Base-by-base conservation (phyloP, 2,329 filamentous ascomycete species). In the Nothomitra cinnamomea region DNA sequence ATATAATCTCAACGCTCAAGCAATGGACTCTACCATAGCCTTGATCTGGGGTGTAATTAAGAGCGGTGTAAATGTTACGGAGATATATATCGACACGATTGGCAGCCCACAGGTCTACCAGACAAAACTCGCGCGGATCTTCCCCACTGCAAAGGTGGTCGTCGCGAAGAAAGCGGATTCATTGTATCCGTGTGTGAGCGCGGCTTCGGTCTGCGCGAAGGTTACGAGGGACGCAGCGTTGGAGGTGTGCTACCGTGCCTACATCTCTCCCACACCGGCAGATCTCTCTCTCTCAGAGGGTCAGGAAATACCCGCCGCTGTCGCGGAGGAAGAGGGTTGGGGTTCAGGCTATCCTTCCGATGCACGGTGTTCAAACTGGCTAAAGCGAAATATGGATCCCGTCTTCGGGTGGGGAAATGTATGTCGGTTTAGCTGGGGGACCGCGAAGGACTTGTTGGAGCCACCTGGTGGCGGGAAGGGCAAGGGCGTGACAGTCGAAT, bases 1-100 rank as follows among this genome's bases (percentile, higher is more conserved):
- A 2, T 94, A 95, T 70, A 98, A 98, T 65, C 78, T 98, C 58
- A 98, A 98, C 65, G 87, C 88, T 3, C 92, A 98, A 68, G 90
- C 90, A 17, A 84, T 92, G 79, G 89, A 95, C 66, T 86, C 90
- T 2, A 96, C 90, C 0, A 79, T 94, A 22, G 78, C 78, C 40
- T 73, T 98, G 52, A 90, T 96, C 62, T 74, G 79, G 54, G 81
- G 80, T 36, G 85, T 95, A 2, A 75, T 92, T 36, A 80, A 79
- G 7, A 74, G 75, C 19, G 86, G 87, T 36, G 85, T 96, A 57
- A 88, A 94, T 65, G 73, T 96, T 3, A 77, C 74, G 55, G 87
- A 95, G 67, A 85, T 98, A 52, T 98, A 88, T 66, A 89, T 98
- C 64, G 90, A 98, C 69, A 96, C 90, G 1, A 85, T 96, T 63